These are phyloP conservation scores for Penicillium daleae DNA, from an alignment of 495 filamentous ascomycete genomes.

Conservation along the genomic window DNA sequence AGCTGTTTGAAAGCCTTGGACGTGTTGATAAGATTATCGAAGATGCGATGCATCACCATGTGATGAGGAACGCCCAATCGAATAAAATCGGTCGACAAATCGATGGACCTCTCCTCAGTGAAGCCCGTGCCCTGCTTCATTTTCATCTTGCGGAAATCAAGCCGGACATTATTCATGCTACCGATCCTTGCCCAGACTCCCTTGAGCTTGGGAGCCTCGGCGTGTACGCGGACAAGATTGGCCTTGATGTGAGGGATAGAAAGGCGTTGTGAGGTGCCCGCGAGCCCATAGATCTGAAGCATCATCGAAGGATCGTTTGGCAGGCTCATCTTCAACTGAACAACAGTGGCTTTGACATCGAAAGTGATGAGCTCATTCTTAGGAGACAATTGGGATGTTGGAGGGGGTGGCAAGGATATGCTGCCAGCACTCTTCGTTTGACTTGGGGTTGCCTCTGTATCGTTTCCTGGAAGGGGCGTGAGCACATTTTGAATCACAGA, in stretches of 20 bases:
- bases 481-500: slow-evolving; percentile 79
- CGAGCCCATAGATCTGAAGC: slow-evolving; percentile 80
- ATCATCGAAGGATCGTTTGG: slow-evolving; percentile 87
- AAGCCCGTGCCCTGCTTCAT: slow-evolving; percentile 64
- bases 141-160: slow-evolving; percentile 77
- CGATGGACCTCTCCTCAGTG: slow-evolving; percentile 79
- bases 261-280: slow-evolving; percentile 84
- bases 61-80: slow-evolving; percentile 92
- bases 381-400: slow-evolving; percentile 32
- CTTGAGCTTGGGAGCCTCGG: slow-evolving; percentile 78
- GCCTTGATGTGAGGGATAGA: slow-evolving; percentile 75
- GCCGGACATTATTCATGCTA: slow-evolving; percentile 75
- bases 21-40: slow-evolving; percentile 89
- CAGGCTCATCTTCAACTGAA: slow-evolving; percentile 88
- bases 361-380: slow-evolving; percentile 72
- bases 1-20: slow-evolving; percentile 87
- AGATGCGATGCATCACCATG: slow-evolving; percentile 84
- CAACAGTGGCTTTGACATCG: slow-evolving; percentile 75
- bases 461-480: slow-evolving; percentile 43
- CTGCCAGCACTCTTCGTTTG: slow-evolving; percentile 21
- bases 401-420: slow-evolving; percentile 35
- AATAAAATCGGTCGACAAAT: slow-evolving; percentile 83
- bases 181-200: slow-evolving; percentile 82
- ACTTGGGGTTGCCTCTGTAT: slow-evolving; percentile 10
- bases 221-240: slow-evolving; percentile 79